Evolutionary conservation across 768 basidiomycete species (phyloP).

Genomic region (Leccinum fibrillosum): DNA sequence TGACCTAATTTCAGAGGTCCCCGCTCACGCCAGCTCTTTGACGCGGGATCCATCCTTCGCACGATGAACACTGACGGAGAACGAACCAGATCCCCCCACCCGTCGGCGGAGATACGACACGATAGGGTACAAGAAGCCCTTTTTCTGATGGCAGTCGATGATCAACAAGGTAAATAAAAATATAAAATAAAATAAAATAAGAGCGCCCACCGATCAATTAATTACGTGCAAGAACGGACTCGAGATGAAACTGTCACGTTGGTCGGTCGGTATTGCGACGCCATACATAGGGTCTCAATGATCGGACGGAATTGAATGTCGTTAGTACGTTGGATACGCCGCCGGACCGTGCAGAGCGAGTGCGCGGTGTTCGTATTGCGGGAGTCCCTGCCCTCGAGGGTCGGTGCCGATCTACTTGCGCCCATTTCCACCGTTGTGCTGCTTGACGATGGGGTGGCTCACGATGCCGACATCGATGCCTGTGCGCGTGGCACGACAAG

Average conservation of each 20-base stretch:
- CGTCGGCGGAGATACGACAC: conserved; percentile 18
- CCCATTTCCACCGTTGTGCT: background rate
- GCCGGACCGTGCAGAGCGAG: background rate
- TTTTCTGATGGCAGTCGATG: background rate
- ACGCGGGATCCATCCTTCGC: background rate
- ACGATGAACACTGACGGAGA: background rate
- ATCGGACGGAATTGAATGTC: background rate
- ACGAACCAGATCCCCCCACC: conserved; percentile 5
- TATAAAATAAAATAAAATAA: background rate
- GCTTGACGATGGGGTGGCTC: conserved; percentile 1
- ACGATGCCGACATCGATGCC: background rate
- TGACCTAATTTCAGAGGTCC: background rate
- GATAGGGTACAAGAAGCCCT: background rate
- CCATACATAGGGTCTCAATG: background rate
- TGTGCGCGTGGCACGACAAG: background rate
- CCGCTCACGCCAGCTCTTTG: no score
- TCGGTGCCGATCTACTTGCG: background rate
- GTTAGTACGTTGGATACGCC: background rate
- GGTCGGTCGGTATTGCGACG: background rate
- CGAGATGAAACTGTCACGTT: background rate
- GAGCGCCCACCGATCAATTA: background rate
- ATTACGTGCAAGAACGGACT: background rate
- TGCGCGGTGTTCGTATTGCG: background rate
- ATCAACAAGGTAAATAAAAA: background rate
- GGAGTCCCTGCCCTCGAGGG: background rate